Base-by-base conservation (phyloP, 768 basidiomycete species). In the Agaricus bisporus region DNA sequence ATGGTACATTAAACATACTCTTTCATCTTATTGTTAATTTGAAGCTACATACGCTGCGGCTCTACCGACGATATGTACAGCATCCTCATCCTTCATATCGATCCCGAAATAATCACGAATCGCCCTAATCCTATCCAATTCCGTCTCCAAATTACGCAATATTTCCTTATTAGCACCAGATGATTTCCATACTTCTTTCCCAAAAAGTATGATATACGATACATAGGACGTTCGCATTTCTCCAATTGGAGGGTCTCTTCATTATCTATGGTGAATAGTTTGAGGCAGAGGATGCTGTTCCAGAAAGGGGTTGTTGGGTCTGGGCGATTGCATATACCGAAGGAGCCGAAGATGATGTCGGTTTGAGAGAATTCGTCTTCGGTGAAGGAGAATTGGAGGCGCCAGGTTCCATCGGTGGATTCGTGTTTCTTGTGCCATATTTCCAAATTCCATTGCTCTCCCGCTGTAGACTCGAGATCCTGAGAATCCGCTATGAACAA, bases 111-210 rank as follows among this genome's bases (percentile, higher is more conserved):
- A 28, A 8, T 50, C 49, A 6, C 52, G 20, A 4, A 54, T 22
- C 11, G 46, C 56, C 36, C 32, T 41, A 17, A 69, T 64, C 56
- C 69, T 64, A 39, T 71, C 66, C 42, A 51, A 1, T 51, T 71
- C 70, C 6, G 56, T 63, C n/a, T n/a, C 52, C 12, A 71, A 46
- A 10, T 41, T 63, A 41, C 48, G 54, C 8, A 67, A 22, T 1
- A 61, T 54, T 17, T 66, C 62, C 11, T 59, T 56, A n/a, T 59
- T 44, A 15, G 56, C 45, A 20, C 67, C 68, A 25, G 59, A 44
- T 29, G 57, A 46, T 45, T 56, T 58, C 60, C 61, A 66, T 12
- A 70, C 61, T 41, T 67, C 58, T 10, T 58, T 58, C 17, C 63
- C 64, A 4, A 58, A 39, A 58, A 71, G 44, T 11, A 61, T 48